A percentile compares a stretch with the other conserved stretches of the same genome.
Conservation (phyloP, 176 grass and related monocot species). For the Carex parvula region DNA sequence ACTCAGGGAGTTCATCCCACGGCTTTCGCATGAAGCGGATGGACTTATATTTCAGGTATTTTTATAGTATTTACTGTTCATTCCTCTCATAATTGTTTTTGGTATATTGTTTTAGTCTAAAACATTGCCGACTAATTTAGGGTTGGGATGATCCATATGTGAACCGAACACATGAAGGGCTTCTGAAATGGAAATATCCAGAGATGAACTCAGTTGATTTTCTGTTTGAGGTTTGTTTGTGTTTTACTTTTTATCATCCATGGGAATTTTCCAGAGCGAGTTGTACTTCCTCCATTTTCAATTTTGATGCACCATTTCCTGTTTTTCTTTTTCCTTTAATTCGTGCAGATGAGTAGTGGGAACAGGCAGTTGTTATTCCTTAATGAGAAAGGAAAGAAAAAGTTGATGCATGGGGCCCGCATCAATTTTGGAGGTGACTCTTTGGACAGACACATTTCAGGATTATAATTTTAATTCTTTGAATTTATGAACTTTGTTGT, state of each 20-base stretch:
- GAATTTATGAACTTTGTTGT: background rate
- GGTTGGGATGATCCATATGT: conserved; percentile 79
- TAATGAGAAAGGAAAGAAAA: conserved; percentile 60
- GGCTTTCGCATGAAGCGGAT: conserved; percentile 91
- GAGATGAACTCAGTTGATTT: too few species aligned
- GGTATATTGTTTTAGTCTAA: background rate
- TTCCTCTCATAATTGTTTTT: background rate
- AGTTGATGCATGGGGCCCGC: conserved; percentile 54
- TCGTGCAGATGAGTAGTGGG: conserved; percentile 42
- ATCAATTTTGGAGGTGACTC: conserved; percentile 46
- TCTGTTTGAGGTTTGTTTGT: conserved; percentile 20
- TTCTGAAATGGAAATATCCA: too few species aligned
- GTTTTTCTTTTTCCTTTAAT: background rate
- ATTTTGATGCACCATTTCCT: background rate
- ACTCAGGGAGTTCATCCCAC: conserved; percentile 86
- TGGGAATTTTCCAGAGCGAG: background rate
- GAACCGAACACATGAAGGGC: conserved; percentile 32
- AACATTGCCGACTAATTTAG: conserved; percentile 29
- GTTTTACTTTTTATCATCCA: conserved; percentile 1
- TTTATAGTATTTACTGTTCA: background rate
- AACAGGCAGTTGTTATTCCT: conserved; percentile 57
- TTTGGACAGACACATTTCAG: background rate
- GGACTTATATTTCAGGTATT: conserved; percentile 98
- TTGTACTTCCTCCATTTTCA: conserved; percentile 16
- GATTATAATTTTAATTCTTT: background rate